Base-by-base conservation (phyloP, 2,329 filamentous ascomycete species). In the Teratosphaeria viscida region DNA sequence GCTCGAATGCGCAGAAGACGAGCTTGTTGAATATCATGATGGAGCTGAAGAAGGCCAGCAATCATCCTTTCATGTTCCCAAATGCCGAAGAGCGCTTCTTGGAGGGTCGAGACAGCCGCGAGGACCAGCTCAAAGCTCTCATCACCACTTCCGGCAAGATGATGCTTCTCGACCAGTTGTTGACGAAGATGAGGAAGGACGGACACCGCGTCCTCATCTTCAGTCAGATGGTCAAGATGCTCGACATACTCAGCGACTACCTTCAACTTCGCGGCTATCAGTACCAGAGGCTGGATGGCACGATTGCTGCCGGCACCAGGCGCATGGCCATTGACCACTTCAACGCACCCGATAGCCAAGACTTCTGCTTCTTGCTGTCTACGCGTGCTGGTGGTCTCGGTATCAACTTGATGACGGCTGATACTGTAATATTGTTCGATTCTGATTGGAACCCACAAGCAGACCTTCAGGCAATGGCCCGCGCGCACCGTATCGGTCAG, bases 371-470 rank as follows among this genome's bases (percentile, higher is more conserved):
- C 74, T 78, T 99, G 53, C 81, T 99, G 1, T 99, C 94, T 2
- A 99, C 94, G 1, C 85, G 94, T 70, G 94, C 94, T 58, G 94
- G 94, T 79, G 94, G 94, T 73, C 81, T 99, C n/a, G 94, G 94
- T 63, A 99, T 99, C 79, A 99, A 99, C 69, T 77, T 99, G 58
- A 99, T 97, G 90, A 97, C 94, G 27, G 94, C 94, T 7, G 95
- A 99, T 70, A 99, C 94, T 0, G 94, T 99, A 65, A 87, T 99
- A 67, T 87, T 99, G 53, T 99, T 97, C 68, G 95, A 99, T 73
- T 97, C 94, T 0, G 92, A 96, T 70, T 99, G 95, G 94, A 99
- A 99, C 67, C 95, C 94, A 19, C 94, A 99, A 73, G 94, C 94
- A 6, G 95, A 99, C 78, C 78, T 99, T 66, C 94, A 99, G 73